Evolutionary conservation across 768 basidiomycete genomes (phyloP).

Genomic region (Xerocomellus chrysenteron): DNA sequence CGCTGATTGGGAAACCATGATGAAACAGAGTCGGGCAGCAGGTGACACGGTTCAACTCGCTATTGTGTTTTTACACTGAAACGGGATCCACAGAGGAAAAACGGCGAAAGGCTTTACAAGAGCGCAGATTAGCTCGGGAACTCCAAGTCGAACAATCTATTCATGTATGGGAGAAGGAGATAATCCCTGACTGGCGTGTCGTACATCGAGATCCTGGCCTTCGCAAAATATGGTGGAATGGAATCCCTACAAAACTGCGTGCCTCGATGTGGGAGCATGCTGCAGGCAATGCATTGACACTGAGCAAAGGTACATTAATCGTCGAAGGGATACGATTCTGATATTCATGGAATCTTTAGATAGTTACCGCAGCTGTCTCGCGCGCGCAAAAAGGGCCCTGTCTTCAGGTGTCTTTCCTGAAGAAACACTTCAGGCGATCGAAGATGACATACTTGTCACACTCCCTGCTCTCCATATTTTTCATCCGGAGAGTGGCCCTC

Average conservation of each 20-base stretch:
- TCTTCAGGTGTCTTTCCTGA: conserved; percentile 22
- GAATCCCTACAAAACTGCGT: conserved; percentile 80
- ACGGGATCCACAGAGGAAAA: conserved; percentile 57
- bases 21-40: conserved; percentile 71
- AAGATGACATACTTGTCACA: conserved; percentile 72
- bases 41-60: conserved; percentile 45
- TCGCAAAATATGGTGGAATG: conserved; percentile 82
- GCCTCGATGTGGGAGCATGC: conserved; percentile 81
- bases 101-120: conserved; percentile 58
- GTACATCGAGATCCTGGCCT: conserved; percentile 65
- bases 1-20: conserved; percentile 86
- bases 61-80: conserved; percentile 2
- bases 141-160: conserved; percentile 67
- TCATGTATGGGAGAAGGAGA: conserved; percentile 72
- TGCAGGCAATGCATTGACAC: conserved; percentile 78
- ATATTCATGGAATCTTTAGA: conserved; percentile 37
- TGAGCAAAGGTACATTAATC: conserved; percentile 66
- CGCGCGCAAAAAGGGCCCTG: conserved; percentile 72
- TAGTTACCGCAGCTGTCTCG: conserved; percentile 65
- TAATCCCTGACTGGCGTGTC: conserved; percentile 80
- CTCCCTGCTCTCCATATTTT: conserved; percentile 82
- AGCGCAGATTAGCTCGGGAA: conserved; percentile 52
- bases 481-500: conserved; percentile 68
- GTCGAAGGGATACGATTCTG: conserved; percentile 1
- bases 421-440: conserved; percentile 60